A percentile compares a stretch with the other conserved stretches of the same genome.
Conservation (phyloP, 352 stramenopile species). For the Lagenidium giganteum region DNA sequence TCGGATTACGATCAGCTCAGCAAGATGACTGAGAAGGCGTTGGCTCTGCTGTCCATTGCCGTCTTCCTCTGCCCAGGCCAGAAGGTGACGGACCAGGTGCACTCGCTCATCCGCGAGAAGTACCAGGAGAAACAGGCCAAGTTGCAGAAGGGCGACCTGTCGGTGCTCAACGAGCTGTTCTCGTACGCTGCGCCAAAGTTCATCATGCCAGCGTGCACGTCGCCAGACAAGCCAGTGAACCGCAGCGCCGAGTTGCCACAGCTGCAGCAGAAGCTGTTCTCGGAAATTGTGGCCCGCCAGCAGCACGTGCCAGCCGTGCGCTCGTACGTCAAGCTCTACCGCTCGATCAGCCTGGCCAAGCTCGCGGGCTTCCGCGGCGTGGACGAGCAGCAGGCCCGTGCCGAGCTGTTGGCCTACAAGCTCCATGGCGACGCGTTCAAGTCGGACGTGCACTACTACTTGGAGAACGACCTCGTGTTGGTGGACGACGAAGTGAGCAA, state of each 20-base stretch:
- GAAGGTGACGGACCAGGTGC: constrained; percentile 70
- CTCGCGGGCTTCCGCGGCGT: constrained; percentile 84
- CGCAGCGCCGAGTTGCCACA: constrained; percentile 40
- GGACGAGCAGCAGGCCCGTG: constrained; percentile 47
- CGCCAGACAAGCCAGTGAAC: too few relatives aligned
- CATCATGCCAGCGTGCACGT: constrained; percentile 80
- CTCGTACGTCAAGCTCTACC: constrained; percentile 95
- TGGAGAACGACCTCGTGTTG: constrained; percentile 57
- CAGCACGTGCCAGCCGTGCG: constrained; percentile 81
- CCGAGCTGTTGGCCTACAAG: constrained; percentile 67
- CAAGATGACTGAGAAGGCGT: constrained; percentile 92
- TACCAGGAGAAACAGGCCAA: constrained; percentile 85
- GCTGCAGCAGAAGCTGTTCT: constrained; percentile 77
- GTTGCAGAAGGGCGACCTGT: constrained; percentile 66
- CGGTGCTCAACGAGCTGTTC: constrained; percentile 87
- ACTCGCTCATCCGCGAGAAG: constrained; percentile 88
- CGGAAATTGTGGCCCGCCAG: constrained; percentile 84
- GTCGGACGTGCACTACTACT: constrained; percentile 71
- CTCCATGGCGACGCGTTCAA: constrained; percentile 43
- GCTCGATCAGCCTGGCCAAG: constrained; percentile 91
- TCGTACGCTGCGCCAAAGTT: constrained; percentile 92
- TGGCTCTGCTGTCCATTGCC: constrained; percentile 88
- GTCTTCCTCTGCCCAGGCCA: constrained; percentile 81
- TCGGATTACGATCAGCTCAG: constrained; percentile 90
- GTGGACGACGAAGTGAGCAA: constrained; percentile 70